These are phyloP conservation scores for Geoglossum cookeanum DNA, from an alignment of 2,329 filamentous ascomycete genomes.

Conservation along the genomic window DNA sequence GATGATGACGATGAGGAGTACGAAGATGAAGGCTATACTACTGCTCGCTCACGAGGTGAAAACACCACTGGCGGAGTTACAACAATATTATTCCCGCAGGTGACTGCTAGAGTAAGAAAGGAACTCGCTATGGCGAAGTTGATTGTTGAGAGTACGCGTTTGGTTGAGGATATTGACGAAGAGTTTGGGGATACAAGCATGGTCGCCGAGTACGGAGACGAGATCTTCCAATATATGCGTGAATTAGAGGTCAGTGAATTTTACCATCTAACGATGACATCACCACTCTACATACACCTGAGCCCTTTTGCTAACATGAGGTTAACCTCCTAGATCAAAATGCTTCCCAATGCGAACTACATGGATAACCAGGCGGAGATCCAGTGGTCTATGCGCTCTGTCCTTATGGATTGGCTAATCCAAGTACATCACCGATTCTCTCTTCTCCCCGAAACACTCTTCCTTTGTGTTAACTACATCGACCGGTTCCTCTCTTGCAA, in stretches of 20 bases:
- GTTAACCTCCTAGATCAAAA: slow-evolving; percentile 35
- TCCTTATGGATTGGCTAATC: slow-evolving; percentile 95
- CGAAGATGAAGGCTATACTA: slow-evolving; percentile 51
- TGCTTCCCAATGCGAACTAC: slow-evolving; percentile 80
- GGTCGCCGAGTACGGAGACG: slow-evolving; percentile 91
- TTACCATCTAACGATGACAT: background rate
- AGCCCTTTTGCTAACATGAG: slow-evolving; percentile 11
- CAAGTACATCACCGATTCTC: slow-evolving; percentile 88
- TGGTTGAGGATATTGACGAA: slow-evolving; percentile 62
- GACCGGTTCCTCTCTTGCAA: slow-evolving; percentile 92
- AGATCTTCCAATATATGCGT: slow-evolving; percentile 87
- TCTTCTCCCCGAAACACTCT: slow-evolving; percentile 83
- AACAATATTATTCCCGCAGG: slow-evolving; percentile 50
- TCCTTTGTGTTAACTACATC: slow-evolving; percentile 89
- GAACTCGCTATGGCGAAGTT: slow-evolving; percentile 52
- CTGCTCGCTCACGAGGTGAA: slow-evolving; percentile 56
- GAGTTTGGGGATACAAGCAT: slow-evolving; percentile 89
- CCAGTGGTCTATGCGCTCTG: slow-evolving; percentile 95
- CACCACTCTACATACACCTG: background rate
- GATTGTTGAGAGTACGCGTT: slow-evolving; percentile 46
- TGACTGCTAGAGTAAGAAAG: slow-evolving; percentile 46
- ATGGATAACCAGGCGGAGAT: slow-evolving; percentile 97
- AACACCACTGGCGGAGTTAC: slow-evolving; percentile 48
- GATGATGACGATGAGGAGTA: slow-evolving; percentile 57
- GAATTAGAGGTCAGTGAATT: slow-evolving; percentile 51